Evolutionary conservation across 2,329 filamentous ascomycete species (phyloP), one percentile per base, ranked within the genome.

Genomic region (Calonectria pteridis): DNA sequence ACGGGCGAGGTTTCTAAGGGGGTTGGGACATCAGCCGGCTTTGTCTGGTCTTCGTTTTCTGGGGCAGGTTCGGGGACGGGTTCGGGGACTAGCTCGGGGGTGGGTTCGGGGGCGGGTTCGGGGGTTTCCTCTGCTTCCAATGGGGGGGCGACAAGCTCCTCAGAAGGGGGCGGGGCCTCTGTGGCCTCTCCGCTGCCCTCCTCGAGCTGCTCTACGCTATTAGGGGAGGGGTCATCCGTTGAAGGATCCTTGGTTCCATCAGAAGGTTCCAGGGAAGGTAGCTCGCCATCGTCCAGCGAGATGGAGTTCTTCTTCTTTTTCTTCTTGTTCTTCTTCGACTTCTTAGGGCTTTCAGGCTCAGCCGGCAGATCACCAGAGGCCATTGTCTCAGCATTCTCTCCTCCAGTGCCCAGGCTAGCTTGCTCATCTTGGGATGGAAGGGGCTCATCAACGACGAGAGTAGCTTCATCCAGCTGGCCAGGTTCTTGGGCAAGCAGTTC

Each of bases 311-410:
- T 81, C 71, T 81, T 77, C 69, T 81, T 81, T 4, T 79, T 87
- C 82, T 84, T 87, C 23, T 84, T 84, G 72, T 86, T 85, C 77
- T 81, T 86, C 77, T 79, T 86, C 69, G 72, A 77, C 75, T 76
- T 79, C 66, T 78, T 81, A 3, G 66, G 33, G 35, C 65, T 69
- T 4, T 73, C 69, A 7, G 23, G 6, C 33, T 76, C 74, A 13
- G 37, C 63, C 26, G 62, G 62, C 7, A n/a, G 40, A 14, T 75
- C 69, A 20, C 59, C 69, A 29, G 55, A 33, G 14, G 29, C 11
- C 16, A 59, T 7, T 26, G 35, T 49, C 7, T 37, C 31, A 18
- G 43, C 4, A n/a, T n/a, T 18, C 0, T 75, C 63, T 33, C 73
- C 69, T 6, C 20, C n/a, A 26, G 67, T 55, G 4, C 20, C 28